Conservation (phyloP, 1,284 basidiomycete genomes). For the Trametes pubescens region DNA sequence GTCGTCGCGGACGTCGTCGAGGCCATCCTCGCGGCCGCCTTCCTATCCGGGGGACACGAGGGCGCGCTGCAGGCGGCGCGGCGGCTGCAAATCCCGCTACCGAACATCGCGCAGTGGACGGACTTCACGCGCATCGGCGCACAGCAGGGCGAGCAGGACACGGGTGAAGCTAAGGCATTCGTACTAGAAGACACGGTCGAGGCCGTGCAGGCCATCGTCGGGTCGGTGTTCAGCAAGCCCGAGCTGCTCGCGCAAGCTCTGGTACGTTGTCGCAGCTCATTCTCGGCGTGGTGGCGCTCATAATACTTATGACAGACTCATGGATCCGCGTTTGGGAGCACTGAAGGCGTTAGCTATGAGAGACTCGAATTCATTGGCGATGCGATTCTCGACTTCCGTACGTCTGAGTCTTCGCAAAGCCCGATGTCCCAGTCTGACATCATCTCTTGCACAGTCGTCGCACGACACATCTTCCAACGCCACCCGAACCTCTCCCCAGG, state of each 20-base stretch:
- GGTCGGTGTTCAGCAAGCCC: conserved; percentile 64
- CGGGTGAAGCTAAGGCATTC: conserved; percentile 37
- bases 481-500: conserved; percentile 73
- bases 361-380: conserved; percentile 85
- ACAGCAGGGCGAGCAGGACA: conserved; percentile 43
- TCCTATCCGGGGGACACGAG: conserved; percentile 72
- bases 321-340: conserved; percentile 58
- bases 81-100: conserved; percentile 66
- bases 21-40: conserved; percentile 83
- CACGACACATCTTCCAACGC: conserved; percentile 71
- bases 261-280: conserved; percentile 49
- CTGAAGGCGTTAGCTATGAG: conserved; percentile 68
- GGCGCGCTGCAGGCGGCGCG: conserved; percentile 69
- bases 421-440: conserved; percentile 5
- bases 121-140: conserved; percentile 60
- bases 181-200: conserved; percentile 50
- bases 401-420: conserved; percentile 37
- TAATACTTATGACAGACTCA: conserved; percentile 59
- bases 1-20: conserved; percentile 85
- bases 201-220: conserved; percentile 69
- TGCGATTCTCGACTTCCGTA: conserved; percentile 81
- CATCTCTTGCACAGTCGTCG: conserved; percentile 62
- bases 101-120: conserved; percentile 69
- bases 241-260: conserved; percentile 75
- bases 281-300: neutral